Evolutionary conservation across 2,329 filamentous ascomycete species (phyloP).

Genomic region (Coleophoma cylindrospora): DNA sequence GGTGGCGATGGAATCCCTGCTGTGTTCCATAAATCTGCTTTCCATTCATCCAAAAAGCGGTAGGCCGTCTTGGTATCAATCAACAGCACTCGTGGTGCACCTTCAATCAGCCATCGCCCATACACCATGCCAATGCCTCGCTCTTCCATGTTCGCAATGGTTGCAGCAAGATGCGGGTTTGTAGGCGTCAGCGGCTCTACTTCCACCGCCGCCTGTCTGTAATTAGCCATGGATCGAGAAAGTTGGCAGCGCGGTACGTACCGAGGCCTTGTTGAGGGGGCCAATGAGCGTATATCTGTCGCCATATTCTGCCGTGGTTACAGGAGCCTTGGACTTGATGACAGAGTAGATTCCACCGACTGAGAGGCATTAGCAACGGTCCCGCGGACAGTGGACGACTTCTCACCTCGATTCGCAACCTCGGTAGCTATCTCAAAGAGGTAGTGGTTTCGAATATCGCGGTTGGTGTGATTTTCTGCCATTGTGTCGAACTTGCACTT

Average conservation of each 20-base stretch:
- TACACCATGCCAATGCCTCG: slow-evolving; percentile 87
- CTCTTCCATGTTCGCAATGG: slow-evolving; percentile 89
- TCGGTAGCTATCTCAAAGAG: slow-evolving; percentile 97
- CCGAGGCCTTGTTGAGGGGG: slow-evolving; percentile 85
- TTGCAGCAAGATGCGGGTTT: slow-evolving; percentile 71
- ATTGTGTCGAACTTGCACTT: too few species aligned
- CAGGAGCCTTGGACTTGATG: slow-evolving; percentile 96
- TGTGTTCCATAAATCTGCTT: slow-evolving; percentile 88
- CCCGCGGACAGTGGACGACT: background rate
- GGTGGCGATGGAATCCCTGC: slow-evolving; percentile 92
- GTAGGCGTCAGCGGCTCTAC: slow-evolving; percentile 89
- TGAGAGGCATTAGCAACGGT: slow-evolving; percentile 29
- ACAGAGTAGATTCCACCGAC: slow-evolving; percentile 99
- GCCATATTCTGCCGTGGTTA: slow-evolving; percentile 98
- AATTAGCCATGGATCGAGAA: too few species aligned
- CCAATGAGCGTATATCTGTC: slow-evolving; percentile 94
- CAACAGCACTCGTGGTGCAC: slow-evolving; percentile 85
- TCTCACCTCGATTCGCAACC: slow-evolving; percentile 85
- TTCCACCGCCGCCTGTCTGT: slow-evolving; percentile 80
- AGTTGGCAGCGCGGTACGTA: slow-evolving; percentile 37
- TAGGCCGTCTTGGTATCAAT: slow-evolving; percentile 96
- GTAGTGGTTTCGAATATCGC: slow-evolving; percentile 88
- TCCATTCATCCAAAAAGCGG: slow-evolving; percentile 91
- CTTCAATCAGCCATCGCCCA: slow-evolving; percentile 96
- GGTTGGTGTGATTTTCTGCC: slow-evolving; percentile 6